phyloP scores from a whole-genome alignment of 2,329 filamentous ascomycete genomes.

The Onygena corvina region DNA sequence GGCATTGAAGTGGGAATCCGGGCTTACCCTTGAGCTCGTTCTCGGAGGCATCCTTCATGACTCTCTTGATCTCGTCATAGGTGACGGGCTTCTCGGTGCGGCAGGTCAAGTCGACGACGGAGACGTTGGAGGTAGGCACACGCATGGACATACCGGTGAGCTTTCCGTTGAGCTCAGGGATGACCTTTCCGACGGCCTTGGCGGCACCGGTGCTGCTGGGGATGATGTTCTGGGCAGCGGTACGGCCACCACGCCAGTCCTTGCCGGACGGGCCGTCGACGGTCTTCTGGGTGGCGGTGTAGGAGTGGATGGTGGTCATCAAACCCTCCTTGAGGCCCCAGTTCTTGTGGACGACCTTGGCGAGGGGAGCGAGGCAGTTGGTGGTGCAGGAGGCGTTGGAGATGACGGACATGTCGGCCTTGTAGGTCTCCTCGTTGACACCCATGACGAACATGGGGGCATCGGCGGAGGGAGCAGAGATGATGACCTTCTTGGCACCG shows the following conservation, averaged over 20 bases:
- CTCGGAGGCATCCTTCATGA: slow-evolving; percentile 76
- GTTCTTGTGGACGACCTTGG: slow-evolving; percentile 99
- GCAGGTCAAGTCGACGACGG: slow-evolving; percentile 92
- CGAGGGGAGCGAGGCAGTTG: slow-evolving; percentile 98
- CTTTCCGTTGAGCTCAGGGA: slow-evolving; percentile 95
- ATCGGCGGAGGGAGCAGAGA: slow-evolving; percentile 49
- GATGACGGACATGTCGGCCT: slow-evolving; percentile 79
- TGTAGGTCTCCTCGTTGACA: slow-evolving; percentile 93
- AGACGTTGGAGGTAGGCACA: slow-evolving; percentile 97
- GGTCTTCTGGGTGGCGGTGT: slow-evolving; percentile 99
- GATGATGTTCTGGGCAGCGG: slow-evolving; percentile 99
- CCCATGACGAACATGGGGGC: slow-evolving; percentile 99
- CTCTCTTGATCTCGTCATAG: slow-evolving; percentile 77
- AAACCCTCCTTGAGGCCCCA: slow-evolving; percentile 95
- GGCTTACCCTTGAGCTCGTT: slow-evolving; percentile 70
- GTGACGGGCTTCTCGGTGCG: slow-evolving; percentile 74
- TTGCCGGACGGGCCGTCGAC: slow-evolving; percentile 95
- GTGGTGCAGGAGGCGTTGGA: slow-evolving; percentile 99
- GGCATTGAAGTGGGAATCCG: background rate
- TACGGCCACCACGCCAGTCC: slow-evolving; percentile 99
- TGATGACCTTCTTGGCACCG: slow-evolving; percentile 95
- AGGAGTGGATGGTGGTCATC: slow-evolving; percentile 99
- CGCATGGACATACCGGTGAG: slow-evolving; percentile 99
- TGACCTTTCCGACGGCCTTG: slow-evolving; percentile 99
- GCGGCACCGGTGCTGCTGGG: slow-evolving; percentile 97